These are phyloP conservation scores for Solanum corneliomulleri DNA, from an alignment of 257 asterid species.

Conservation along the genomic window DNA sequence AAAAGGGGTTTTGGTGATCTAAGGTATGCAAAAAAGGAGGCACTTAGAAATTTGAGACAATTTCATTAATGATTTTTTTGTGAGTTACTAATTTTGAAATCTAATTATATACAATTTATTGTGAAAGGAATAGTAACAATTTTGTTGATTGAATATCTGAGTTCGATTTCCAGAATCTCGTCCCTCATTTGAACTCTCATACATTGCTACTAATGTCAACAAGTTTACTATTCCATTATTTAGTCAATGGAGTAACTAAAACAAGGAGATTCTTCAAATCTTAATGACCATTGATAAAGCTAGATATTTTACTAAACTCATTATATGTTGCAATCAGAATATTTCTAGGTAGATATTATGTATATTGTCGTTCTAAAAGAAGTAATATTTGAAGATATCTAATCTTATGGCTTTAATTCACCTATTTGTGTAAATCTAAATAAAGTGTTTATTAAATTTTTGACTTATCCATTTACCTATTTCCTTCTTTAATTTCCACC, in stretches of 20 bases:
- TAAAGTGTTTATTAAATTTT: background rate
- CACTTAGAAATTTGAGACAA: background rate
- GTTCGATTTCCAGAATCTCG: background rate
- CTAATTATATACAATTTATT: background rate
- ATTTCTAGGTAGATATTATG: background rate
- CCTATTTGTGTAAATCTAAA: background rate
- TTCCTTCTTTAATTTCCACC: background rate
- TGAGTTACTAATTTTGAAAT: background rate
- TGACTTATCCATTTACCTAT: background rate
- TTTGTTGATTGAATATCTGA: background rate
- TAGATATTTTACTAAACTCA: background rate
- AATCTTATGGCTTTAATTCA: background rate
- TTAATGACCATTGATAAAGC: background rate
- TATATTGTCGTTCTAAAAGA: background rate
- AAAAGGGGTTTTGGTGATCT: background rate
- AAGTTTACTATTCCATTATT: background rate
- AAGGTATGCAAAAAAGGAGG: background rate
- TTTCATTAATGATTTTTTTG: background rate
- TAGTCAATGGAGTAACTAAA: background rate
- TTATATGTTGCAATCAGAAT: background rate
- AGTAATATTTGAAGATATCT: background rate
- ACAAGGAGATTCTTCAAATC: conserved; percentile 2
- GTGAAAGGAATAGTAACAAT: background rate
- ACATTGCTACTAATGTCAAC: background rate
- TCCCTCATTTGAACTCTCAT: background rate